Evolutionary conservation across 23 red algal species (phyloP), one percentile per base, ranked within the genome.

Genomic region (Cyanidioschyzon merolae): DNA sequence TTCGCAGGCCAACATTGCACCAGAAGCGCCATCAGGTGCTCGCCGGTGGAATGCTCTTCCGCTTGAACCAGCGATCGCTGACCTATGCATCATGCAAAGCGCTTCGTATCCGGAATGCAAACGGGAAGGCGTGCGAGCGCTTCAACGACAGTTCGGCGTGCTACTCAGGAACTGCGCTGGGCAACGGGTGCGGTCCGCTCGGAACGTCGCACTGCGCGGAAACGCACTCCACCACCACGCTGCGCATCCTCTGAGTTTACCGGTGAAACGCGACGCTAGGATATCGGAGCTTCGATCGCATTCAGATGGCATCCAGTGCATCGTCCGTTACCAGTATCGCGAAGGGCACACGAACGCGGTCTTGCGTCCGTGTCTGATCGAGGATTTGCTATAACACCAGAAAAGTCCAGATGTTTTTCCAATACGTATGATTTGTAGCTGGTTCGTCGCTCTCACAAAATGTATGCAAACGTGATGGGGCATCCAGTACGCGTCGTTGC

Each of bases 321-420:
- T 54, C 12, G 45, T 54, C 45, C 45, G 45, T 54, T 54, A 54
- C 21, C 45, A 54, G 12, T 71, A 32, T 71, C 63, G 63, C 29
- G 63, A 71, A 35, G 63, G 63, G 2, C 63, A 71, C 63, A 71
- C 63, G n/a, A 71, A 71, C 29, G 63, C 63, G 63, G 63, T 71
- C n/a, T 7, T 25, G 63, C 63, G 63, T 7, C 63, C 63, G 29
- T 71, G 63, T 71, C n/a, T 3, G 7, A 71, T 71, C 63, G 63
- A 25, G 12, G 63, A 71, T 71, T 35, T 71, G 12, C 63, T 71
- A 3, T 71, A 35, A 71, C 63, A 21, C n/a, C n/a, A n/a, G n/a
- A n/a, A n/a, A n/a, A n/a, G n/a, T n/a, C n/a, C n/a, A n/a, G n/a
- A n/a, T n/a, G n/a, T n/a, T n/a, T n/a, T n/a, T n/a, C n/a, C n/a